phyloP scores from a whole-genome alignment of 176 grass and related monocot species.

The Oryza meyeriana region DNA sequence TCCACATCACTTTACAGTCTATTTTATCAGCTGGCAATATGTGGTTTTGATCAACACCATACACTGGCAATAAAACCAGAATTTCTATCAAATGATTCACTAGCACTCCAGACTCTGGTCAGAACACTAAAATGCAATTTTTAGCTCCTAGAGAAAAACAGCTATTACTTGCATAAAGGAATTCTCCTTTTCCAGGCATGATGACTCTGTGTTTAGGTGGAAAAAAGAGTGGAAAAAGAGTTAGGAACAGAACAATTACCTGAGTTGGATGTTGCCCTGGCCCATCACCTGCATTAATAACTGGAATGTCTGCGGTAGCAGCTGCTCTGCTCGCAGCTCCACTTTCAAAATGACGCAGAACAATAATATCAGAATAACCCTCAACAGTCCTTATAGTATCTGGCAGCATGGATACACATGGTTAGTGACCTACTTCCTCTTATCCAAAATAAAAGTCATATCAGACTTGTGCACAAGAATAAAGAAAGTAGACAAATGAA shows the following conservation, averaged over 20 bases:
- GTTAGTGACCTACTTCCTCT: not conserved
- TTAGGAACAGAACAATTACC: conserved; percentile 41
- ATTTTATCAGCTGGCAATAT: not conserved
- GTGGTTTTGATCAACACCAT: not conserved
- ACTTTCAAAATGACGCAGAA: conserved; percentile 90
- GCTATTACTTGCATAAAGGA: not conserved
- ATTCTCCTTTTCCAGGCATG: not conserved
- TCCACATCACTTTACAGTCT: not conserved
- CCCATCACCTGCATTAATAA: conserved; percentile 90
- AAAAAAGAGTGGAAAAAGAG: not conserved
- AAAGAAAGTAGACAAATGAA: not conserved
- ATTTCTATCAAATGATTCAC: not conserved
- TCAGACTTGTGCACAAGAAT: not conserved
- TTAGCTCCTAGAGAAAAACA: not conserved
- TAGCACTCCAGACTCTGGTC: not conserved
- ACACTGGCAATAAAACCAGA: not conserved
- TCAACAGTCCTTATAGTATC: conserved; percentile 91
- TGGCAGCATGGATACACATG: conserved; percentile 38
- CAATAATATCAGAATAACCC: conserved; percentile 84
- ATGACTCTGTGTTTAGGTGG: not conserved
- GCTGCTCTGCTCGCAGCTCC: conserved; percentile 79
- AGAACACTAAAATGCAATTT: conserved; percentile 7
- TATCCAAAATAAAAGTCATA: not conserved
- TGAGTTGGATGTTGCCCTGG: conserved; percentile 88
- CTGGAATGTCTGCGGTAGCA: conserved; percentile 59